Percentiles rank a stretch among this genome's conserved stretches.
Evolutionary conservation across 352 stramenopile genomes (phyloP).

Genomic region (Phytophthora kernoviae): DNA sequence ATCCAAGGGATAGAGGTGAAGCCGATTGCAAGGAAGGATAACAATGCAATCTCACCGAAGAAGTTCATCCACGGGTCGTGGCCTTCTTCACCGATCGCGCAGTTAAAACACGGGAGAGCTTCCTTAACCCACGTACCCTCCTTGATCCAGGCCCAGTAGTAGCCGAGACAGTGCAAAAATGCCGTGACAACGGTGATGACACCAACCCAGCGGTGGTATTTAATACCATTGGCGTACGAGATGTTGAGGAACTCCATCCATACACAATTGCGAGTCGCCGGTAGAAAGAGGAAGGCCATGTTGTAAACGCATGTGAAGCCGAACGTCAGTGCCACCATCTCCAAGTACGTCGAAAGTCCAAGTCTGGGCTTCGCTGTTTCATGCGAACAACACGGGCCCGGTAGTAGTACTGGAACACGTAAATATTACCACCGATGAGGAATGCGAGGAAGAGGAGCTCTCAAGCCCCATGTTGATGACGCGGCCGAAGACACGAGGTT

Average conservation of each 20-base stretch:
- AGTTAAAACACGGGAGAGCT: constrained; percentile 38
- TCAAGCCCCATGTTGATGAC: constrained; percentile 41
- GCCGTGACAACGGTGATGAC: constrained; percentile 25
- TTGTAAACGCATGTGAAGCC: constrained; percentile 39
- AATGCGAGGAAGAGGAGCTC: constrained; percentile 36
- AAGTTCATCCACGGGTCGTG: constrained; percentile 41
- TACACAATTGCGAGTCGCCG: constrained; percentile 33
- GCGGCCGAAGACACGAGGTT: constrained; percentile 29
- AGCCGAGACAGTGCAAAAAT: constrained; percentile 25
- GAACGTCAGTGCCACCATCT: constrained; percentile 19
- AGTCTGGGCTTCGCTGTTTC: neutral
- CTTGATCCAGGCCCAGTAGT: constrained; percentile 19
- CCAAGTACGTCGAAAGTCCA: constrained; percentile 17
- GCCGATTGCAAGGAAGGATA: constrained; percentile 36
- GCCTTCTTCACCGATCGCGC: constrained; percentile 16
- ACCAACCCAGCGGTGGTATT: constrained; percentile 47
- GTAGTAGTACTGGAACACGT: constrained; percentile 36
- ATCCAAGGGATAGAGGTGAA: constrained; percentile 18
- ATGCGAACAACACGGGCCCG: constrained; percentile 9
- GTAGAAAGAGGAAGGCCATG: constrained; percentile 42
- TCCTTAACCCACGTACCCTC: constrained; percentile 18
- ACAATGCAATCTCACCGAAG: constrained; percentile 36
- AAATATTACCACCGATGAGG: constrained; percentile 41
- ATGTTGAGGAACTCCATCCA: constrained; percentile 54
- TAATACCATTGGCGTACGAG: constrained; percentile 39